Percentiles rank a stretch among this genome's conserved stretches.
These are phyloP conservation scores for Trapa bicornis DNA, from an alignment of 345 rosid genomes.

Conservation along the genomic window DNA sequence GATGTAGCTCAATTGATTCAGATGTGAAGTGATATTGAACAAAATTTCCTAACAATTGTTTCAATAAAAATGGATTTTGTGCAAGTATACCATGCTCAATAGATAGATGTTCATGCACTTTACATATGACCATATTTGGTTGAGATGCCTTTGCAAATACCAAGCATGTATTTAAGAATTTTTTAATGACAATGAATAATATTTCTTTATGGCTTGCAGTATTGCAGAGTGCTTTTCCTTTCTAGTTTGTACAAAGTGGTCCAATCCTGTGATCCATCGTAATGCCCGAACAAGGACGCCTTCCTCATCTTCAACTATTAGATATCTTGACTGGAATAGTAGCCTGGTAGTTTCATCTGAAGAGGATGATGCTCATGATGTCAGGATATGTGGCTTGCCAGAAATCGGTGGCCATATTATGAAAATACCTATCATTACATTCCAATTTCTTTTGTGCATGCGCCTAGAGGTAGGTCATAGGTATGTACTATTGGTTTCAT, in stretches of 20 bases:
- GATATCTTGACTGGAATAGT: constrained; percentile 89
- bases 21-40: too few species aligned
- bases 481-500: constrained; percentile 10
- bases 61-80: not conserved
- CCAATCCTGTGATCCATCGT: constrained; percentile 82
- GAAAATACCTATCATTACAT: constrained; percentile 76
- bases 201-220: constrained; percentile 24
- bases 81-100: not conserved
- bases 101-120: not conserved
- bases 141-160: not conserved
- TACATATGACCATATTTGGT: not conserved
- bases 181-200: not conserved
- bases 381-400: constrained; percentile 55
- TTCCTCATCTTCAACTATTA: constrained; percentile 38
- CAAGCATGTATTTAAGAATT: not conserved
- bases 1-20: too few species aligned
- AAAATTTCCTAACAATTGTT: too few species aligned
- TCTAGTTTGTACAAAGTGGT: constrained; percentile 93
- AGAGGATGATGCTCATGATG: constrained; percentile 44
- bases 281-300: constrained; percentile 34
- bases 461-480: constrained; percentile 50
- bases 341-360: constrained; percentile 59
- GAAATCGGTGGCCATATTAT: constrained; percentile 92
- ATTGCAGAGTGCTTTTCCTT: constrained; percentile 92
- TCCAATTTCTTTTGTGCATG: constrained; percentile 89